Evolutionary conservation across 2,329 filamentous ascomycete genomes (phyloP).

Genomic region (Fusarium torulosum): DNA sequence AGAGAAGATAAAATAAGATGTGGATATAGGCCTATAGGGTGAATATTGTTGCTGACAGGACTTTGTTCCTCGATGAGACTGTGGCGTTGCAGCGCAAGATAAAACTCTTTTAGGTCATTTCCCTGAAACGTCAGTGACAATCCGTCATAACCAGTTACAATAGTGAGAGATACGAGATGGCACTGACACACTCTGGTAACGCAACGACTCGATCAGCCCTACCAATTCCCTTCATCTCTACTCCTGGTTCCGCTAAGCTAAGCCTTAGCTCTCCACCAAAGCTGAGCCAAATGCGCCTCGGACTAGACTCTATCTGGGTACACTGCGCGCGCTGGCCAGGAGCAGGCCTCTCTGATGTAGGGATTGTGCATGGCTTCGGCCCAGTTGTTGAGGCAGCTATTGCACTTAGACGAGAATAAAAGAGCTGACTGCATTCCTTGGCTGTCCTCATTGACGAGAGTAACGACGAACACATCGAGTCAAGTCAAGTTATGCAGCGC

Average conservation of each 20-base stretch:
- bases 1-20: slow-evolving; percentile 17
- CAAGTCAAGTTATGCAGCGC: slow-evolving; percentile 8
- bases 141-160: not conserved
- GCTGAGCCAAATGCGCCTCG: slow-evolving; percentile 30
- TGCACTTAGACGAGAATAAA: not conserved
- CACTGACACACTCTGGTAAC: not conserved
- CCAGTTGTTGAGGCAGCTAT: not conserved
- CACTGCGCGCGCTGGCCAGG: slow-evolving; percentile 14
- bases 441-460: not conserved
- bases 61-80: not conserved
- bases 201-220: slow-evolving; percentile 22
- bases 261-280: slow-evolving; percentile 29
- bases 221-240: not conserved
- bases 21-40: slow-evolving; percentile 21
- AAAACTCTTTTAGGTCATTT: not conserved
- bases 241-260: slow-evolving; percentile 19
- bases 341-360: not conserved
- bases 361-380: not conserved
- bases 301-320: slow-evolving; percentile 28
- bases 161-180: not conserved
- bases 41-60: slow-evolving; percentile 22
- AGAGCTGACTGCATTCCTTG: slow-evolving; percentile 17
- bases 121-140: not conserved
- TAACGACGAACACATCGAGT: not conserved
- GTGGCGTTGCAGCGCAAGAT: slow-evolving; percentile 13